Conservation (phyloP, 345 rosid genomes). For the Boechera stricta region DNA sequence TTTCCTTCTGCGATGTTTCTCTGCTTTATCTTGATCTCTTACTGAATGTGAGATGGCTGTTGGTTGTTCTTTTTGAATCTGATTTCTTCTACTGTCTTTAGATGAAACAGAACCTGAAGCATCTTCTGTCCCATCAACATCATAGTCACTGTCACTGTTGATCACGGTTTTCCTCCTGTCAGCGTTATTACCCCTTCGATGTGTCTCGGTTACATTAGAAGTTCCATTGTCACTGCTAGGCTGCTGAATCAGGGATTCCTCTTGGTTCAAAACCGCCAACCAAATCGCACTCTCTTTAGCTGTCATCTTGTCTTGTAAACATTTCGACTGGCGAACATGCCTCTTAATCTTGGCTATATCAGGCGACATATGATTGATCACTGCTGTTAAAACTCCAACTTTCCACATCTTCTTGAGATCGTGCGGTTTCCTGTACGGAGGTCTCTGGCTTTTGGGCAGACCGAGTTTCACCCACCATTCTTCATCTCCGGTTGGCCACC, state of each 20-base stretch:
- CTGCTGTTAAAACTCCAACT: constrained; percentile 94
- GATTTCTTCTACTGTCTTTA: constrained; percentile 64
- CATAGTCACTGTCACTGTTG: constrained; percentile 82
- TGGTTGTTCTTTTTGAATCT: constrained; percentile 46
- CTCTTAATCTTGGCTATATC: constrained; percentile 93
- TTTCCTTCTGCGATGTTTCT: constrained; percentile 54
- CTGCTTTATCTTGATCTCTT: constrained; percentile 53
- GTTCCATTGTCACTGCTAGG: constrained; percentile 87
- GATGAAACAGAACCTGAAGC: constrained; percentile 87
- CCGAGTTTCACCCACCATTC: constrained; percentile 94
- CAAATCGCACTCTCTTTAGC: constrained; percentile 99
- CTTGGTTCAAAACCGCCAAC: constrained; percentile 87
- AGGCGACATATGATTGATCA: constrained; percentile 97
- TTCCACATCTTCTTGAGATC: constrained; percentile 99
- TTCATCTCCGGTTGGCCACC: constrained; percentile 98
- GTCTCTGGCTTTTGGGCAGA: constrained; percentile 64
- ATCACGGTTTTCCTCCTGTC: constrained; percentile 54
- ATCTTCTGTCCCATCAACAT: constrained; percentile 75
- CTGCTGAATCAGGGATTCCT: constrained; percentile 78
- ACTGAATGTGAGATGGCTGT: constrained; percentile 29
- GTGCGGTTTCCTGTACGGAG: constrained; percentile 94
- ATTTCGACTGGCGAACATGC: constrained; percentile 92
- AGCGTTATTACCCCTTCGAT: constrained; percentile 49
- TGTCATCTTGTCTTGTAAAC: constrained; percentile 99
- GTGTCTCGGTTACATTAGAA: constrained; percentile 78